Base-by-base conservation (phyloP, 129 eudicot species). In the Centrapalus pauciflorus region DNA sequence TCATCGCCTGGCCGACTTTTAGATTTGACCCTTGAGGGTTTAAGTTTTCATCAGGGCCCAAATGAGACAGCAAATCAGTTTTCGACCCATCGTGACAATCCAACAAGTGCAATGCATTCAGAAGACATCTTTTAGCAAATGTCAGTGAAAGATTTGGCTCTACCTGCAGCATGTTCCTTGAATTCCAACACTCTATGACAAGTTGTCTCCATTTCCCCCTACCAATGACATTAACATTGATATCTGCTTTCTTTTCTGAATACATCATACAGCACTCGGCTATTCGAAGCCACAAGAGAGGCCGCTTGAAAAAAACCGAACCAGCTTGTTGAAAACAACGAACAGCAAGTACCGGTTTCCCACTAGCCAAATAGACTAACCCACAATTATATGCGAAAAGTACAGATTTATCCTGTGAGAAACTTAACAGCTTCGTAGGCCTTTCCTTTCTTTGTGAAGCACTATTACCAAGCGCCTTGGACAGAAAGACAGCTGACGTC, bases 221-320 rank as follows among this genome's bases (percentile, higher is more conserved):
- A 12, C 96, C 96, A 66, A 88, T 40, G 60, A 93, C 83, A 60
- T 66, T 75, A 34, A 86, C 87, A 8, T 59, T 66, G 25, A 88
- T 54, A 61, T 85, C 90, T 20, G 74, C 58, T 64, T 66, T 64
- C 82, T 85, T 82, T 51, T 81, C 89, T 25, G 77, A 67, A 24
- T 82, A 92, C 92, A 88, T 80, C 24, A 93, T 52, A 66, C 95
- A 88, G 60, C 98, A 93, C 61, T 93, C 98, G 3, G 96, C 95
- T n/a, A 88, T 72, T 20, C 98, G 72, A 55, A 93, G 85, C 98
- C 98, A 93, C 28, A 88, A 69, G 43, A 93, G 91, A 76, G 98
- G 95, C 68, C 80, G 80, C 27, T 85, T 78, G 52, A 70, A 67
- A 77, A 93, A 93, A 65, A 88, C 70, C 23, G 70, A 51, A 49